A percentile compares a stretch with the other conserved stretches of the same genome.
Evolutionary conservation across 1,284 basidiomycete species (phyloP).

Genomic region (Cryptococcus hybrid): DNA sequence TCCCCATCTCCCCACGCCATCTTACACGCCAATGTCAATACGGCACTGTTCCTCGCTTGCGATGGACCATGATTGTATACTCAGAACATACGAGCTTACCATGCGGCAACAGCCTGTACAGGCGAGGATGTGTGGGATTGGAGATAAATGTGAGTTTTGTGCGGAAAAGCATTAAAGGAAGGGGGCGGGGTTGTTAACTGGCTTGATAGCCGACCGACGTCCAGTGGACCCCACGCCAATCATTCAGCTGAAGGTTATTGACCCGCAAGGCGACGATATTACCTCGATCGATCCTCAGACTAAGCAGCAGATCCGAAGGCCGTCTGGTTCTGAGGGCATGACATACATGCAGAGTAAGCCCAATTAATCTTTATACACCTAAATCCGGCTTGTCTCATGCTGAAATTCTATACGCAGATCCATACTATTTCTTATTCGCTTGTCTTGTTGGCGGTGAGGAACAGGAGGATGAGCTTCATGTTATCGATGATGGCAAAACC

Average conservation of each 20-base stretch:
- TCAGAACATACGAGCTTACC: constrained; percentile 76
- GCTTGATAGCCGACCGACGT: constrained; percentile 71
- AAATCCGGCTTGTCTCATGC: not conserved
- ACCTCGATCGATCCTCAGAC: constrained; percentile 14
- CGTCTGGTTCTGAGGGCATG: constrained; percentile 24
- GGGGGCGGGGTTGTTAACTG: not conserved
- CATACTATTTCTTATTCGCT: constrained; percentile 94
- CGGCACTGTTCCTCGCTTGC: constrained; percentile 1
- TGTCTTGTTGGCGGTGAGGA: constrained; percentile 76
- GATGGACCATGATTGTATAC: constrained; percentile 29
- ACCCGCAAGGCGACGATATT: constrained; percentile 57
- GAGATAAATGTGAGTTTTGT: constrained; percentile 65
- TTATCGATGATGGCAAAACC: constrained; percentile 79
- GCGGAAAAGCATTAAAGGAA: constrained; percentile 2
- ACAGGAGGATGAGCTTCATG: constrained; percentile 81
- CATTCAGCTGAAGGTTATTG: constrained; percentile 84
- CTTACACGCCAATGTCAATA: constrained; percentile 2
- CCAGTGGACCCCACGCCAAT: constrained; percentile 96
- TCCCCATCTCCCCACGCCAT: not conserved
- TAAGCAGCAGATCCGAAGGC: constrained; percentile 11
- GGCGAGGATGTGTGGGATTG: constrained; percentile 72
- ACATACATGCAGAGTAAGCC: constrained; percentile 48
- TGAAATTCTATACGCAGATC: constrained; percentile 58
- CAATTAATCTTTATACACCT: not conserved
- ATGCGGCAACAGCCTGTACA: constrained; percentile 82